Conservation (phyloP, 768 basidiomycete genomes). For the Suillus bovinus region DNA sequence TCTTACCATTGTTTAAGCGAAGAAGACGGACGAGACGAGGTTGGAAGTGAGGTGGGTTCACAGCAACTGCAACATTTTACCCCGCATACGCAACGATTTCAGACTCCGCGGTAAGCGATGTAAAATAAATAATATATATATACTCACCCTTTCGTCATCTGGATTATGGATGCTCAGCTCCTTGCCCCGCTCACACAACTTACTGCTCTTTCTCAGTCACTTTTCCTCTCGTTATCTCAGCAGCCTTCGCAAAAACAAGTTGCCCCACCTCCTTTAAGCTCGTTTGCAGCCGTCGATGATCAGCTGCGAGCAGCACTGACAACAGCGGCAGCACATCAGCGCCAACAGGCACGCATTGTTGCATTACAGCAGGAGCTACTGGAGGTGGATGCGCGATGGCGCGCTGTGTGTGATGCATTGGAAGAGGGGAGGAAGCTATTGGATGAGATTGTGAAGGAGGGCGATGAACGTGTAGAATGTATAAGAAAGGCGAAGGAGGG, state of each 20-base stretch:
- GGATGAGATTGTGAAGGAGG: constrained; percentile 70
- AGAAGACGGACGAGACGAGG: too few species aligned
- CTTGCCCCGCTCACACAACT: constrained; percentile 62
- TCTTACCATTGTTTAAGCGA: neutral
- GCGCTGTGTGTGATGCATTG: constrained; percentile 63
- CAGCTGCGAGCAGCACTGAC: constrained; percentile 65
- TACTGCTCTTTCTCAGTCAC: constrained; percentile 60
- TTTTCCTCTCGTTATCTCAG: constrained; percentile 65
- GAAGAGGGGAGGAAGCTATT: constrained; percentile 68
- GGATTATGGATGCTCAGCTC: constrained; percentile 49
- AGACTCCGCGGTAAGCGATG: neutral
- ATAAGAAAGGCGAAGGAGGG: constrained; percentile 75
- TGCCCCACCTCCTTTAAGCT: constrained; percentile 53
- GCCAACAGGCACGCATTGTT: constrained; percentile 74
- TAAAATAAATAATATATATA: neutral
- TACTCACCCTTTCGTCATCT: neutral
- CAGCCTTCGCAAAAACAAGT: constrained; percentile 56
- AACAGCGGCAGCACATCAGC: constrained; percentile 69
- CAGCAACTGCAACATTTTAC: neutral
- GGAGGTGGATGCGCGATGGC: constrained; percentile 65
- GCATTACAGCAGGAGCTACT: constrained; percentile 69
- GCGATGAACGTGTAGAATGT: constrained; percentile 68
- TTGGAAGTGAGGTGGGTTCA: neutral
- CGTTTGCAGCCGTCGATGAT: constrained; percentile 51
- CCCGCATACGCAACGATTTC: neutral